Evolutionary conservation across 169 alveolate species (phyloP), one percentile per base, ranked within the genome.

Genomic region (Plasmodium blacklocki): DNA sequence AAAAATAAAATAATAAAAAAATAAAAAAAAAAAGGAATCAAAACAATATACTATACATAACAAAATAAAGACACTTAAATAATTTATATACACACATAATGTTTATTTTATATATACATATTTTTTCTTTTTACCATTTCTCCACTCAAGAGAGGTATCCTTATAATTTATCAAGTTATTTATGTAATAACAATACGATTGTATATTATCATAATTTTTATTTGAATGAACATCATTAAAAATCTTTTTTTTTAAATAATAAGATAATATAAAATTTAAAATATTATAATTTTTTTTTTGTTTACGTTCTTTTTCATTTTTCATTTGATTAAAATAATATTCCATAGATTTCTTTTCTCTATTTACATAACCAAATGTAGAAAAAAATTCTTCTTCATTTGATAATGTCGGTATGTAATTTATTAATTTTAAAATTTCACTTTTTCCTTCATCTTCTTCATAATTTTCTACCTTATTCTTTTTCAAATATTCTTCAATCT

Each of bases 271-370:
- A 54, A 66, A 80, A 67, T 80, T 80, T 4, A 80, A 43, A 68
- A 80, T 80, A 39, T 80, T 80, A 39, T 80, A 60, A 67, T 80
- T 80, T 71, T 80, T 80, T 50, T 68, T 80, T 60, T 80, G 73
- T 18, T 80, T 80, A 23, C 39, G 52, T 59, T 80, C 83, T 60
- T 80, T 80, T 47, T 60, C 49, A 52, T 67, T 54, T 39, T 80
- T 80, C 90, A 80, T 80, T 67, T 80, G 76, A 39, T 80, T 80
- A 54, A 80, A 80, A 59, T 80, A 80, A 80, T 80, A 80, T 39
- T 80, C 90, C 80, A 80, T 67, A 2, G 83, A 67, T 59, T 71
- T 80, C 26, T 80, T 80, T 45, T 80, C 80, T 26, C 71, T 45
- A 67, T 49, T 32, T 6, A 43, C 11, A 71, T 80, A 67, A 45